Percentiles rank a stretch among this genome's conserved stretches.
Evolutionary conservation across 805 yeast species (phyloP).

Genomic region (Candida boleticola): DNA sequence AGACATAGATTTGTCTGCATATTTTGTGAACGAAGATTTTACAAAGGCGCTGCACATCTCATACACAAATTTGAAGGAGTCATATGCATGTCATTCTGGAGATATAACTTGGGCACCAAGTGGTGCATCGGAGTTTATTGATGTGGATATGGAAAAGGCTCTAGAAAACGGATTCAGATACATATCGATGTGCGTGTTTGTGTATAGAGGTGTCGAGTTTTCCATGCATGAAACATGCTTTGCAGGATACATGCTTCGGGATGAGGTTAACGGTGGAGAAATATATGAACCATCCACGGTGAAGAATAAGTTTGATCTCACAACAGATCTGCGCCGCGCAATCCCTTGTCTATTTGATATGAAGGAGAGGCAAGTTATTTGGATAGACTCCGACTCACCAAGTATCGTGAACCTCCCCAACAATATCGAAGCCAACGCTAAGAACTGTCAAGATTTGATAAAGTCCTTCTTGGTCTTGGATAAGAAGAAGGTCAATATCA

Average conservation of each 20-base stretch:
- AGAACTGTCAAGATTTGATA: background rate
- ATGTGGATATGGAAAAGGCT: slow-evolving; percentile 7
- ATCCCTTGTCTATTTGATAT: slow-evolving; percentile 8
- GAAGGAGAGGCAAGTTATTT: slow-evolving; percentile 4
- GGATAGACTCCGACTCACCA: slow-evolving; percentile 7
- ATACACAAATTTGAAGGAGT: slow-evolving; percentile 4
- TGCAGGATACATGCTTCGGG: slow-evolving; percentile 10
- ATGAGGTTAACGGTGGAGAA: slow-evolving; percentile 6
- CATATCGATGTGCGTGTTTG: slow-evolving; percentile 7
- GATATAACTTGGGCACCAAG: slow-evolving; percentile 10
- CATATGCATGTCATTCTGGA: slow-evolving; percentile 9
- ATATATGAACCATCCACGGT: slow-evolving; percentile 10
- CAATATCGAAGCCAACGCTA: slow-evolving; percentile 1
- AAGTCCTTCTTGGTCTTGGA: slow-evolving; percentile 1
- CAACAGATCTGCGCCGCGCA: background rate
- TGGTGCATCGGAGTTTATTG: slow-evolving; percentile 11
- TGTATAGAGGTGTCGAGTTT: slow-evolving; percentile 6
- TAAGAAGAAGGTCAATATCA: slow-evolving; percentile 6
- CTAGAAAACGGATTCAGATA: slow-evolving; percentile 7
- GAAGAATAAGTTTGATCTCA: slow-evolving; percentile 8
- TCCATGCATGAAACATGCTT: slow-evolving; percentile 8
- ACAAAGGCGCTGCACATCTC: background rate
- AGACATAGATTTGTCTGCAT: slow-evolving; percentile 7
- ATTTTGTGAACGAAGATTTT: slow-evolving; percentile 5
- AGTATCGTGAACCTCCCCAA: background rate